Evolutionary conservation across 2,329 filamentous ascomycete genomes (phyloP).

Genomic region (Raffaelea arxii): DNA sequence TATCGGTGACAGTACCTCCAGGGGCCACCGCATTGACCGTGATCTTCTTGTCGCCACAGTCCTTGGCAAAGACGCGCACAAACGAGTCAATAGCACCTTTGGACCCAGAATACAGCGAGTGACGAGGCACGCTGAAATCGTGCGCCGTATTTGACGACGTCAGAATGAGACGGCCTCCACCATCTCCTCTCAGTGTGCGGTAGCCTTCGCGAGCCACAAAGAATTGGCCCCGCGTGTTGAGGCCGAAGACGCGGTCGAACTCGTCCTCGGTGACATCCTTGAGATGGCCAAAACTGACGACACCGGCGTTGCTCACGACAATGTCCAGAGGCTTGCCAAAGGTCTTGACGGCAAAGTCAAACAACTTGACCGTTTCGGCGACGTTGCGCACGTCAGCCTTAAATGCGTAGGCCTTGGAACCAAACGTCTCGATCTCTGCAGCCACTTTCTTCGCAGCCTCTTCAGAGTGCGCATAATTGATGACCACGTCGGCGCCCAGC

Average conservation of each 20-base stretch:
- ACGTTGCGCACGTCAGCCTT: neutral
- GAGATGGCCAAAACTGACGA: slow-evolving; percentile 47
- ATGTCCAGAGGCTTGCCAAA: neutral
- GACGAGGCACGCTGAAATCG: slow-evolving; percentile 15
- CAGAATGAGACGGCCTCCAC: slow-evolving; percentile 49
- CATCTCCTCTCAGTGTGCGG: slow-evolving; percentile 46
- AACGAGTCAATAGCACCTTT: slow-evolving; percentile 20
- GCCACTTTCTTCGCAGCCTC: neutral
- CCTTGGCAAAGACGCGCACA: slow-evolving; percentile 15
- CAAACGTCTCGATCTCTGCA: neutral
- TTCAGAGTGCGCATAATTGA: neutral
- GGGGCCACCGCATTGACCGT: slow-evolving; percentile 22
- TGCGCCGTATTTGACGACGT: slow-evolving; percentile 39
- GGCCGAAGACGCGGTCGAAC: slow-evolving; percentile 49
- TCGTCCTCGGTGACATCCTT: slow-evolving; percentile 45
- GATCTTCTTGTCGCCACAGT: slow-evolving; percentile 21
- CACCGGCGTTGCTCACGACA: slow-evolving; percentile 28
- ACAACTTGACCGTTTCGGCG: neutral
- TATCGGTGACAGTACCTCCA: slow-evolving; percentile 20
- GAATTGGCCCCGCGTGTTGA: slow-evolving; percentile 50
- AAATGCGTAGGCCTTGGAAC: neutral
- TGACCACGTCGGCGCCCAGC: neutral
- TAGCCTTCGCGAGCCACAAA: slow-evolving; percentile 52
- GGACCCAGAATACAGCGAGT: slow-evolving; percentile 5
- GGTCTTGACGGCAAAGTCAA: neutral